Evolutionary conservation across 495 filamentous ascomycete species (phyloP).

Genomic region (Aspergillus bertholletiae): DNA sequence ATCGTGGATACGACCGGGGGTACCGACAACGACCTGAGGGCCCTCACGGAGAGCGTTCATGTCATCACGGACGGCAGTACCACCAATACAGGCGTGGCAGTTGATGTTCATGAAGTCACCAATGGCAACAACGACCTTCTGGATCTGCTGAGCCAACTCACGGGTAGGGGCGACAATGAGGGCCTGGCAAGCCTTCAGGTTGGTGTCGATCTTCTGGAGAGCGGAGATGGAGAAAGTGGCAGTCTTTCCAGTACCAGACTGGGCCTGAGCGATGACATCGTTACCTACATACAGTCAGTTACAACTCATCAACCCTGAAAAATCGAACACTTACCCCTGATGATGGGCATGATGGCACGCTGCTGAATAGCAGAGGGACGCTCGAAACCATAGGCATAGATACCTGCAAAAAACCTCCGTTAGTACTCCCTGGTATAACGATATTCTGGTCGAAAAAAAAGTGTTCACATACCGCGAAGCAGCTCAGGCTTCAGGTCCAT

Average conservation of each 20-base stretch:
- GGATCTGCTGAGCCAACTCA: slow-evolving; percentile 97
- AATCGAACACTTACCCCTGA: slow-evolving; percentile 75
- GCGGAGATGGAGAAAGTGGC: slow-evolving; percentile 98
- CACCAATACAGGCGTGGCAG: slow-evolving; percentile 99
- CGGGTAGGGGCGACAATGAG: slow-evolving; percentile 95
- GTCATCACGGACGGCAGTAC: slow-evolving; percentile 95
- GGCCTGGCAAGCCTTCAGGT: slow-evolving; percentile 91
- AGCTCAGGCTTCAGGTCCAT: slow-evolving; percentile 97
- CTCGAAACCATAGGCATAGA: slow-evolving; percentile 99
- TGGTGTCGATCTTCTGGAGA: slow-evolving; percentile 94
- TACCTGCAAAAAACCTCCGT: slow-evolving; percentile 56
- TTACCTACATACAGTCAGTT: slow-evolving; percentile 57
- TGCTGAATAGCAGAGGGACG: slow-evolving; percentile 98
- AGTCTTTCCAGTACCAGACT: slow-evolving; percentile 99
- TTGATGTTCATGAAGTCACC: slow-evolving; percentile 99
- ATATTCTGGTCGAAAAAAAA: slow-evolving; percentile 6
- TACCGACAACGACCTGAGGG: slow-evolving; percentile 94
- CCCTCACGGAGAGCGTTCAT: slow-evolving; percentile 95
- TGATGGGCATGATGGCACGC: slow-evolving; percentile 98
- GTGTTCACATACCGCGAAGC: slow-evolving; percentile 77
- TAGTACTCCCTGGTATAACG: slow-evolving; percentile 25
- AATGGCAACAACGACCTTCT: slow-evolving; percentile 96
- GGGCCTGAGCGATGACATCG: slow-evolving; percentile 98
- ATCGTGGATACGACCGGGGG: slow-evolving; percentile 94
- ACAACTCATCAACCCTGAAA: slow-evolving; percentile 24